Conservation (phyloP, 2,329 filamentous ascomycete species). For the Purpureocillium takamizusanense region DNA sequence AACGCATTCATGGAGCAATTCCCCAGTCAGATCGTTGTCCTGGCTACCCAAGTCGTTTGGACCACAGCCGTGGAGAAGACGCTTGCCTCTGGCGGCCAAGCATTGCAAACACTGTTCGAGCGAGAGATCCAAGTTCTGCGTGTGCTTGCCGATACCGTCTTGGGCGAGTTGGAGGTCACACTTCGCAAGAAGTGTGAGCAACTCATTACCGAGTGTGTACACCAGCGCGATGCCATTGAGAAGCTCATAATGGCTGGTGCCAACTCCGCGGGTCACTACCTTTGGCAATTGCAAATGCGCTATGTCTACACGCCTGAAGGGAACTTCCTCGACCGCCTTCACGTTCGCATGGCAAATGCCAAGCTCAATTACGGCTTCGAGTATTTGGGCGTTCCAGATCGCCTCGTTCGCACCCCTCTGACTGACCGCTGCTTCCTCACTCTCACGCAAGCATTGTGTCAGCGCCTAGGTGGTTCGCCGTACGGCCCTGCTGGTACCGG, state of each 20-base stretch:
- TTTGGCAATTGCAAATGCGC: slow-evolving; percentile 96
- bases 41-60: slow-evolving; percentile 91
- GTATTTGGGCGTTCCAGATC: slow-evolving; percentile 91
- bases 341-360: slow-evolving; percentile 95
- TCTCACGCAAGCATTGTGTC: slow-evolving; percentile 88
- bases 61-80: slow-evolving; percentile 77
- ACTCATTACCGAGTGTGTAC: slow-evolving; percentile 96
- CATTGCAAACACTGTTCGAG: slow-evolving; percentile 63
- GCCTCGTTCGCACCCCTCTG: slow-evolving; percentile 90
- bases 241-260: slow-evolving; percentile 73
- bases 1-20: slow-evolving; percentile 74
- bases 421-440: slow-evolving; percentile 98
- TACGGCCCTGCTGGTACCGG: slow-evolving; percentile 97
- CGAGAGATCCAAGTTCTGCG: slow-evolving; percentile 78
- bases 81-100: slow-evolving; percentile 61
- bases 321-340: slow-evolving; percentile 72
- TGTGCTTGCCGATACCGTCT: slow-evolving; percentile 77
- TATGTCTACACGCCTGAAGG: slow-evolving; percentile 80
- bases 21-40: slow-evolving; percentile 89
- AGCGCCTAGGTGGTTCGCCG: slow-evolving; percentile 90
- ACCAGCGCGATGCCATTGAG: slow-evolving; percentile 89
- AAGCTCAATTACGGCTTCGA: slow-evolving; percentile 95
- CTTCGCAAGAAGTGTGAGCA: slow-evolving; percentile 96
- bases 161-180: slow-evolving; percentile 80
- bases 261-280: slow-evolving; percentile 66